phyloP scores from a whole-genome alignment of 2,329 filamentous ascomycete species.

The Colletotrichum eleusines region DNA sequence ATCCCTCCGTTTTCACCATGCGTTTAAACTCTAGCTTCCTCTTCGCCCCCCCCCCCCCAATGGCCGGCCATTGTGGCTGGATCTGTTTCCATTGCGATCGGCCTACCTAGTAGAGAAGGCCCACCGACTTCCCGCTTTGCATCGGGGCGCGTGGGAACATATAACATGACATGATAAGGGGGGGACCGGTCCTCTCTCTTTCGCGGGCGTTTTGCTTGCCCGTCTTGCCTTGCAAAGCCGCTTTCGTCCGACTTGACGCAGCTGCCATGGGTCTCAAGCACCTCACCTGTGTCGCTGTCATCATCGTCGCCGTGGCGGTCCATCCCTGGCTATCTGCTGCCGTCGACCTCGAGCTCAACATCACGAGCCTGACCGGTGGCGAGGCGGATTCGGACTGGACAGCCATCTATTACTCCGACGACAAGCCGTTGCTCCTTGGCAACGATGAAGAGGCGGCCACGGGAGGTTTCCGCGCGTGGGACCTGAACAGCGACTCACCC shows the following conservation, averaged over 20 bases:
- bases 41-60: too few species aligned
- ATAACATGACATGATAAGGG: constrained; percentile 37
- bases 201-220: constrained; percentile 10
- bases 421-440: constrained; percentile 55
- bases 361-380: constrained; percentile 50
- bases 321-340: constrained; percentile 27
- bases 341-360: constrained; percentile 44
- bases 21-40: too few species aligned
- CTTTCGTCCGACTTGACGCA: constrained; percentile 12
- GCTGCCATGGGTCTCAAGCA: constrained; percentile 32
- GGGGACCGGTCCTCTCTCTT: constrained; percentile 2
- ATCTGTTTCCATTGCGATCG: constrained; percentile 26
- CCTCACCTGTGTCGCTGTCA: constrained; percentile 29
- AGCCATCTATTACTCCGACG: constrained; percentile 53
- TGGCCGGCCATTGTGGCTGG: constrained; percentile 12
- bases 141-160: not conserved
- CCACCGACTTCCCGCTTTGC: not conserved
- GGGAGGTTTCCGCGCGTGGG: constrained; percentile 57
- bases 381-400: constrained; percentile 58
- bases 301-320: constrained; percentile 24
- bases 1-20: constrained; percentile 20
- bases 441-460: constrained; percentile 59
- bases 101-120: not conserved
- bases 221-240: constrained; percentile 31
- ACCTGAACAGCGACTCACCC: constrained; percentile 48